Evolutionary conservation across 2,329 filamentous ascomycete species (phyloP).

Genomic region (Magnaporthiopsis poae): DNA sequence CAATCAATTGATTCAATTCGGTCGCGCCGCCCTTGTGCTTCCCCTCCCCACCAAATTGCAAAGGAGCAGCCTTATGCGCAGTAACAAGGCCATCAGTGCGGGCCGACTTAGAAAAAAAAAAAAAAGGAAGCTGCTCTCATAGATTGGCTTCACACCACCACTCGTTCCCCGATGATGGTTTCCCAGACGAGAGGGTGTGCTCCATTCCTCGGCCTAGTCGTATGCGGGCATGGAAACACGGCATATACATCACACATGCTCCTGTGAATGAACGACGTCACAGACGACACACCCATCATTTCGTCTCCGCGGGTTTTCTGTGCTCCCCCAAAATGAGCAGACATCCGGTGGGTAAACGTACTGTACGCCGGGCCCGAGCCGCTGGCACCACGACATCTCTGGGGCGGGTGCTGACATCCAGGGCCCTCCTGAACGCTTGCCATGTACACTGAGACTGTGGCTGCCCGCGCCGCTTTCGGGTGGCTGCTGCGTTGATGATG

Average conservation of each 20-base stretch:
- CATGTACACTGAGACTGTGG: neutral
- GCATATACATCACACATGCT: neutral
- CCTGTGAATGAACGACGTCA: neutral
- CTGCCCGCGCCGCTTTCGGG: neutral
- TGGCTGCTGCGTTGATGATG: too few species aligned
- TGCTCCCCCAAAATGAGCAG: neutral
- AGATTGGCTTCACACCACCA: neutral
- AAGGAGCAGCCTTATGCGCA: too few species aligned
- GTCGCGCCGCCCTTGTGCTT: too few species aligned
- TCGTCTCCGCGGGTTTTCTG: neutral
- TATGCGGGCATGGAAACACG: neutral
- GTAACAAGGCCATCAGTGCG: too few species aligned
- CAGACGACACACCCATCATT: neutral
- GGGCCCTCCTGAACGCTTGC: too few species aligned
- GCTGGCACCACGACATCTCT: neutral
- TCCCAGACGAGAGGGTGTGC: neutral
- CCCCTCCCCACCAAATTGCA: too few species aligned
- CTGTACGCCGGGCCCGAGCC: neutral
- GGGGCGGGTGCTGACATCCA: neutral
- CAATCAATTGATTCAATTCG: neutral
- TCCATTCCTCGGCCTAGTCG: neutral
- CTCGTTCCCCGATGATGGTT: neutral
- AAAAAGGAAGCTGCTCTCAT: too few species aligned
- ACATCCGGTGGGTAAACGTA: too few species aligned
- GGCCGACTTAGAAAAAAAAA: too few species aligned